These are phyloP conservation scores for Candida saitoana DNA, from an alignment of 805 yeast species.

Conservation along the genomic window DNA sequence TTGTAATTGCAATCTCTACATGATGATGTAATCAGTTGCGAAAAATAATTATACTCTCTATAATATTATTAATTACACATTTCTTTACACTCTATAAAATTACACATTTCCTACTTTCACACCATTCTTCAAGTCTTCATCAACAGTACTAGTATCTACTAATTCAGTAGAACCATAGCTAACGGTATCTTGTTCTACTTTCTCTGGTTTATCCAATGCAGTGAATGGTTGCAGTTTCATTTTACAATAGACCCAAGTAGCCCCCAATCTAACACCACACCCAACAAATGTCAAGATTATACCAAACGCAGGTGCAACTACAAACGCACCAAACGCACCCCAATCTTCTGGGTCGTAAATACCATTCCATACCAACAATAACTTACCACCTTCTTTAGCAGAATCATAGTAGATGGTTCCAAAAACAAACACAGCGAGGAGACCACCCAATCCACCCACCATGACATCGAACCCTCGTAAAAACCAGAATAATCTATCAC, in stretches of 20 bases:
- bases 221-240: slow-evolving; percentile 38
- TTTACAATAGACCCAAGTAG: slow-evolving; percentile 27
- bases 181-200: slow-evolving; percentile 9
- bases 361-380: slow-evolving; percentile 75
- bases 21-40: no score
- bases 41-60: no score
- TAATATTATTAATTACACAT: no score
- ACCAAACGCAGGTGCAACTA: slow-evolving; percentile 83
- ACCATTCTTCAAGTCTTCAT: not conserved
- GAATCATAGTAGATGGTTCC: slow-evolving; percentile 74
- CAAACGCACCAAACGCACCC: slow-evolving; percentile 95
- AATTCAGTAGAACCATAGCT: slow-evolving; percentile 7
- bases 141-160: slow-evolving; percentile 3
- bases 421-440: slow-evolving; percentile 73
- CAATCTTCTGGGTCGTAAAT: slow-evolving; percentile 74
- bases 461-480: slow-evolving; percentile 77
- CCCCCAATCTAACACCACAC: slow-evolving; percentile 46
- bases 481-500: slow-evolving; percentile 56
- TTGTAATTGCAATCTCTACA: not conserved
- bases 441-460: slow-evolving; percentile 79
- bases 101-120: not conserved
- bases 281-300: slow-evolving; percentile 51
- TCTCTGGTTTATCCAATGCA: slow-evolving; percentile 40
- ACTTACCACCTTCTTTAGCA: slow-evolving; percentile 73
- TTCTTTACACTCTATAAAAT: no score